A percentile compares a stretch with the other conserved stretches of the same genome.
Conservation (phyloP, 129 eudicot genomes). For the Smallanthus sonchifolius region DNA sequence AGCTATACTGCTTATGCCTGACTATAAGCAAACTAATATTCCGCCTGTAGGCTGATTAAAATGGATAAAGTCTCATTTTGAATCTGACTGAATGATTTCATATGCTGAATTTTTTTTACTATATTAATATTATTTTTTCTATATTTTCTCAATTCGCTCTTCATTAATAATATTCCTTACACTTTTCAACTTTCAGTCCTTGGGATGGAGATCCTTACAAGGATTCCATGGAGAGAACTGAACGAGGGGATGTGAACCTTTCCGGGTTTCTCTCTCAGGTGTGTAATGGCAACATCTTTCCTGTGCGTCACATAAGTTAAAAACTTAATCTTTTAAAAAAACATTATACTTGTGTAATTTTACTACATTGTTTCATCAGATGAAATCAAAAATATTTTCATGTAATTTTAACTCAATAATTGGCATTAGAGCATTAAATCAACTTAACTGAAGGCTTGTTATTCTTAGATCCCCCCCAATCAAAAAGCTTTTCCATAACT, state of each 20-base stretch:
- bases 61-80: background rate
- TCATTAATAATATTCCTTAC: conserved; percentile 9
- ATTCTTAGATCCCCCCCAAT: background rate
- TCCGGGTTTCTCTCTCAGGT: conserved; percentile 85
- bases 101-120: conserved; percentile 8
- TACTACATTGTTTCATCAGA: conserved; percentile 7
- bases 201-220: conserved; percentile 77
- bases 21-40: background rate
- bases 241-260: conserved; percentile 58
- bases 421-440: background rate
- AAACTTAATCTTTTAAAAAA: background rate
- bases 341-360: background rate
- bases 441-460: background rate
- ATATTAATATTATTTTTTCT: background rate
- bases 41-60: background rate
- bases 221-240: conserved; percentile 72
- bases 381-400: background rate
- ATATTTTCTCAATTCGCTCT: background rate
- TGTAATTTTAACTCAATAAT: background rate
- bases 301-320: conserved; percentile 3
- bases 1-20: background rate
- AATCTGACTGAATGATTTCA: conserved; percentile 16
- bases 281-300: conserved; percentile 14
- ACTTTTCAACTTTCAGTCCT: conserved; percentile 56
- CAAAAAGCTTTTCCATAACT: background rate